Evolutionary conservation across 352 stramenopile species (phyloP).

Genomic region (Pythium coloratum): DNA sequence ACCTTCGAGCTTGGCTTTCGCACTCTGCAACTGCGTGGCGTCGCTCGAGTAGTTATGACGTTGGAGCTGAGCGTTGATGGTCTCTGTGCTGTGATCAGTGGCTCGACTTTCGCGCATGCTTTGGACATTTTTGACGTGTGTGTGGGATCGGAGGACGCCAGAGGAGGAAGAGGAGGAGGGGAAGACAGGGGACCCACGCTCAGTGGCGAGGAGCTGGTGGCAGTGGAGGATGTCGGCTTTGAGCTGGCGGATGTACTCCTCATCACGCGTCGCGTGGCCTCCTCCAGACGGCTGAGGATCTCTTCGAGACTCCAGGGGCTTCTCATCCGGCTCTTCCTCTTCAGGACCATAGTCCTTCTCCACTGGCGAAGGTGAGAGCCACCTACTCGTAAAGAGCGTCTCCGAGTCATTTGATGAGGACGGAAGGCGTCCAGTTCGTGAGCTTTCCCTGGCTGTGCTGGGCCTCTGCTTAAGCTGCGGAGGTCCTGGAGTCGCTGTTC

Average conservation of each 20-base stretch:
- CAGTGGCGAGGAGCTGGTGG: constrained; percentile 20
- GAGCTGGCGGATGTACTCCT: constrained; percentile 56
- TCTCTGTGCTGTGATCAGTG: constrained; percentile 9
- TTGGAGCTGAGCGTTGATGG: constrained; percentile 33
- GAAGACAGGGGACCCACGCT: not conserved
- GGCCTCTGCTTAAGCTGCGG: constrained; percentile 40
- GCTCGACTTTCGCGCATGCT: constrained; percentile 47
- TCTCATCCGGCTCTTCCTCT: not conserved
- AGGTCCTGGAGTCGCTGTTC: not conserved
- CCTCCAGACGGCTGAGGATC: not conserved
- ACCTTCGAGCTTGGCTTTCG: constrained; percentile 21
- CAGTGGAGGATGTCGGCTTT: constrained; percentile 57
- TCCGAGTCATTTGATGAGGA: not conserved
- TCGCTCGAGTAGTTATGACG: constrained; percentile 57
- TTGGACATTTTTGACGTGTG: constrained; percentile 62
- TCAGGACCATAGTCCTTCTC: constrained; percentile 5
- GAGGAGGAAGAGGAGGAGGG: not conserved
- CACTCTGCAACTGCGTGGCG: constrained; percentile 33
- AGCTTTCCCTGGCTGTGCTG: constrained; percentile 48
- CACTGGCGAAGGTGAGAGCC: not conserved
- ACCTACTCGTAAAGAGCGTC: not conserved
- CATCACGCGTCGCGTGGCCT: constrained; percentile 19
- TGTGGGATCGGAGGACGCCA: constrained; percentile 23
- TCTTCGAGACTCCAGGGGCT: not conserved
- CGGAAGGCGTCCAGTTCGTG: constrained; percentile 8